Percentiles rank a stretch among this genome's conserved stretches.
These are phyloP conservation scores for Tephrocybe sp. DNA, from an alignment of 768 basidiomycete species.

Conservation along the genomic window DNA sequence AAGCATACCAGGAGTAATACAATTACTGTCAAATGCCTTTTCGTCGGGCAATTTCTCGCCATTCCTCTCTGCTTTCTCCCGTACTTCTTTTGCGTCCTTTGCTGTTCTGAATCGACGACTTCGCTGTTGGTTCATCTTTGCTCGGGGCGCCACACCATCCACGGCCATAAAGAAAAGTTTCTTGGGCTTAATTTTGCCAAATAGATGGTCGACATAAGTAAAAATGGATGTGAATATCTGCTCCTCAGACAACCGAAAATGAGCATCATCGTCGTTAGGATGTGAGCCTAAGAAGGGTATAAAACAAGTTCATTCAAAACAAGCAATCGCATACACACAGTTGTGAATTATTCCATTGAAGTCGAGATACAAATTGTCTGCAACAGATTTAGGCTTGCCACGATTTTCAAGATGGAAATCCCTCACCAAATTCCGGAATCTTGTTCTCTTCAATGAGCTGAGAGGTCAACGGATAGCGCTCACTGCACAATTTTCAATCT, in stretches of 20 bases:
- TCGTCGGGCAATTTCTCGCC: constrained; percentile 91
- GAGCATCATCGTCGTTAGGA: constrained; percentile 94
- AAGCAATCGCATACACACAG: constrained; percentile 37
- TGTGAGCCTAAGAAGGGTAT: constrained; percentile 62
- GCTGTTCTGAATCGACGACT: constrained; percentile 92
- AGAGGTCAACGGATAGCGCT: constrained; percentile 97
- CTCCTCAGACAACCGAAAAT: constrained; percentile 94
- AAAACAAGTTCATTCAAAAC: not conserved
- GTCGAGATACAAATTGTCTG: constrained; percentile 90
- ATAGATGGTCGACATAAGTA: constrained; percentile 94
- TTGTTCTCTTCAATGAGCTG: constrained; percentile 98
- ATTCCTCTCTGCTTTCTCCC: constrained; percentile 82
- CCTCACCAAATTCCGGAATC: constrained; percentile 94
- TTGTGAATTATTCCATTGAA: constrained; percentile 94
- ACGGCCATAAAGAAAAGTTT: constrained; percentile 99
- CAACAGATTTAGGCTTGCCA: constrained; percentile 10
- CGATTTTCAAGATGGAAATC: not conserved
- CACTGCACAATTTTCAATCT: constrained; percentile 44
- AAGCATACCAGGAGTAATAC: constrained; percentile 89
- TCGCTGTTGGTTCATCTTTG: constrained; percentile 99
- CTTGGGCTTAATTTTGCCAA: constrained; percentile 95
- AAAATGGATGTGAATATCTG: constrained; percentile 98
- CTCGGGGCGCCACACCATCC: constrained; percentile 94
- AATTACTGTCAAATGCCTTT: constrained; percentile 98
- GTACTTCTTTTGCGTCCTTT: constrained; percentile 83